These are phyloP conservation scores for Fomitopsis betulina DNA, from an alignment of 1,284 basidiomycete species.

Conservation along the genomic window DNA sequence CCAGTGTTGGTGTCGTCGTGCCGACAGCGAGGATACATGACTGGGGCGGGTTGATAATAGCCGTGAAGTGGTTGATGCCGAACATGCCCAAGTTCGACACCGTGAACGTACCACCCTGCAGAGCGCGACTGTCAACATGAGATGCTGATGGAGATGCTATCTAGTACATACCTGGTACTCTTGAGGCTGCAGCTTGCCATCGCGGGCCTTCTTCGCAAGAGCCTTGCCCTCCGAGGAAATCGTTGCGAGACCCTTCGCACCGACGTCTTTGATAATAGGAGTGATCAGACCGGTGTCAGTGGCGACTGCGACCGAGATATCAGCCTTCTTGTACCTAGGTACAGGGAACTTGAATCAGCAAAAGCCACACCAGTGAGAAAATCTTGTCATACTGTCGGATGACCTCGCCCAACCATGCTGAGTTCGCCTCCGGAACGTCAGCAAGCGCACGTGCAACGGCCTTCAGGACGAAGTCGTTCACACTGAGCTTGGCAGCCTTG, in stretches of 20 bases:
- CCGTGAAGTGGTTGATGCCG: constrained; percentile 93
- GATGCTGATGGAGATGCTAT: background rate
- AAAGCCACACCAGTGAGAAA: background rate
- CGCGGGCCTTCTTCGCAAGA: constrained; percentile 92
- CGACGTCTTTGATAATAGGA: constrained; percentile 94
- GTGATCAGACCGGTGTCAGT: constrained; percentile 97
- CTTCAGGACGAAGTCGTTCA: constrained; percentile 99
- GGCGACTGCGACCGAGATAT: constrained; percentile 96
- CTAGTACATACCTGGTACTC: constrained; percentile 81
- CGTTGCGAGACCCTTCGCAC: constrained; percentile 85
- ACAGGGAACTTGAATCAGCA: background rate
- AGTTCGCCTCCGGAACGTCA: constrained; percentile 98
- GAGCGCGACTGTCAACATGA: background rate
- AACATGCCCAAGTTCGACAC: constrained; percentile 99
- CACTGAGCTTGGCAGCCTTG: constrained; percentile 86
- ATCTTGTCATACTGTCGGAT: constrained; percentile 75
- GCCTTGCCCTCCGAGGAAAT: constrained; percentile 93
- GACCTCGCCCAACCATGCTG: constrained; percentile 94
- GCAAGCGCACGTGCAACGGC: constrained; percentile 86
- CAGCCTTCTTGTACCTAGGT: constrained; percentile 88
- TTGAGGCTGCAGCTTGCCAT: constrained; percentile 91
- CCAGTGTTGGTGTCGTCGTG: constrained; percentile 81
- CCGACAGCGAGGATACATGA: constrained; percentile 97
- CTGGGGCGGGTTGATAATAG: constrained; percentile 99
- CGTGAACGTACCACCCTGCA: constrained; percentile 93